Evolutionary conservation across 2,329 filamentous ascomycete genomes (phyloP), one percentile per base, ranked within the genome.

Genomic region (Talaromyces sp.): DNA sequence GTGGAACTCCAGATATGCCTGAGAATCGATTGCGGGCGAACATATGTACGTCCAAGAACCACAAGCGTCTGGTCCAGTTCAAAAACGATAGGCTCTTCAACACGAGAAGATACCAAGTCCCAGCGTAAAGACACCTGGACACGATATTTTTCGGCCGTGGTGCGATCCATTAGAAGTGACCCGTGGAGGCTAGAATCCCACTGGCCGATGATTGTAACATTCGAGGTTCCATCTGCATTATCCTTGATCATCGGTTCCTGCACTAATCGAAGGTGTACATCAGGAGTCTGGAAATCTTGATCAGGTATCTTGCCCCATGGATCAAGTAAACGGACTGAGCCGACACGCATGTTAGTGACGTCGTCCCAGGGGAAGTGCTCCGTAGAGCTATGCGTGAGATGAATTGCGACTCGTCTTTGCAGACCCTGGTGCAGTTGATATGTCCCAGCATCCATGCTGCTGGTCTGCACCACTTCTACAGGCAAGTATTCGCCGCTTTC

Each of bases 121-220:
- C 93, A 97, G 15, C 84, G 83, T 10, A 97, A 78, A 0, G 88
- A 87, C 75, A 97, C 87, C 72, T 96, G 92, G 19, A 99, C 89
- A 43, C 89, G 88, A 72, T 94, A 92, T 70, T 91, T 94, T 60
- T 97, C 92, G n/a, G 89, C 84, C 1, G 94, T 97, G 1, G 90
- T 88, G 25, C 93, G 86, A 73, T 99, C 92, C n/a, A 99, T 84
- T 13, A 97, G 80, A n/a, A 96, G 79, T 5, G 94, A 97, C 62
- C 86, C 87, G 73, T 99, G 94, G 64, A 94, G 80, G 67, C 91
- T 96, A 0, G 93, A 97, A 70, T 99, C 94, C 94, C 94, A 99
- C 68, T 97, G 92, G 0, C 89, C 91, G n/a, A 88, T 82, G 43
- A 97, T 80, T 1, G 88, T 92, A 37, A 97, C 86, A 70, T 88